Evolutionary conservation across 2,329 filamentous ascomycete species (phyloP), one percentile per base, ranked within the genome.

Genomic region (Colletotrichum costaricense): DNA sequence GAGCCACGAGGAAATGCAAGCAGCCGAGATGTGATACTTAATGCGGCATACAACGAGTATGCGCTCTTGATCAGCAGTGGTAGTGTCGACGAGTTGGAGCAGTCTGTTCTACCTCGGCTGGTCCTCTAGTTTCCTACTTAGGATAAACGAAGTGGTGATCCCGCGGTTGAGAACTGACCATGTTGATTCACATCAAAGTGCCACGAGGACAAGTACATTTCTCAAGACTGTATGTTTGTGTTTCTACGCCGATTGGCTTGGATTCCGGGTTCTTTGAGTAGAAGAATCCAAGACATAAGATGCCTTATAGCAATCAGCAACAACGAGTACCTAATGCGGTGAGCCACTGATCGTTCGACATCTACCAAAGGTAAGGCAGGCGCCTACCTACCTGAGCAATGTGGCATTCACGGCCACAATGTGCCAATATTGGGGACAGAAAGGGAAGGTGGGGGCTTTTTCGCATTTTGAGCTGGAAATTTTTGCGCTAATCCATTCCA

Each of bases 11-110:
- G 56, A 16, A 60, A 58, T 26, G 60, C 60, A 7, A 58, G 59
- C n/a, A 58, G 58, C 30, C 63, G 56, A 30, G 73, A 75, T 54
- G 70, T 70, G 28, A 59, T 69, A 38, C 49, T 70, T 30, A 69
- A 60, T 24, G 73, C 70, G 30, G 73, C 73, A 8, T 75, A 73
- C 33, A 75, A 75, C 11, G 65, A 73, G 63, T 75, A 79, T 11
- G 72, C 76, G 6, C 77, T 83, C 35, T 78, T 81, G 22, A 62
- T 80, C 3, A 78, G 79, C 2, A 85, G 73, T 56, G 65, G 70
- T 3, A 70, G 56, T 26, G 60, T 28, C 5, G 60, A 70, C 4
- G 70, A 73, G 30, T 35, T 73, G 56, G 70, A 73, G 35, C 26
- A 52, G 35, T 63, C 56, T 11, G 60, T 70, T 22, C 60, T 73